Evolutionary conservation across 2,329 filamentous ascomycete species (phyloP), one percentile per base, ranked within the genome.

Genomic region (Spiromastix sp.): DNA sequence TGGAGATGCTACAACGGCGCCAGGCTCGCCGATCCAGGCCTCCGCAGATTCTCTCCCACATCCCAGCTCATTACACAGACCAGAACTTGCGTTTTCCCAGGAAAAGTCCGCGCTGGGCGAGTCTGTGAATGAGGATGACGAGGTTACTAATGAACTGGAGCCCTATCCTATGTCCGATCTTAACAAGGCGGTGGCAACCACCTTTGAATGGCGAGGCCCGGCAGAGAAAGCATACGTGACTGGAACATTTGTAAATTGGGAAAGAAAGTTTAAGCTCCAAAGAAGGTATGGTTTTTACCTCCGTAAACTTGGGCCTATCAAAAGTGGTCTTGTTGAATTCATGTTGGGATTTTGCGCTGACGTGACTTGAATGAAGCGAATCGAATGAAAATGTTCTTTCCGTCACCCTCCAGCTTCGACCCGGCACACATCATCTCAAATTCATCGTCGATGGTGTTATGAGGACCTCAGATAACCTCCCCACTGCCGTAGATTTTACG

Each of bases 201-300:
- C 74, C 39, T 77, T 98, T 39, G 83, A 93, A 60, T 98, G 91
- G 91, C 74, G 73, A 45, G 73, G 76, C 6, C 77, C 77, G 34
- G 87, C 84, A 39, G 83, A 93, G 39, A 93, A 87, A 60, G 77
- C 96, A 44, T 98, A 94, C 57, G 86, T 98, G 30, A 98, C 91
- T 1, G 89, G 89, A 45, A 96, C 91, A 13, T 95, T 96, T 55
- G 93, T 93, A 49, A 84, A 89, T 57, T 98, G 91, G 91, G 86
- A 93, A 61, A 81, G 82, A 57, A 96, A 96, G 63, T 93, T 87
- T 56, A 77, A 82, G 48, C 67, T 98, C 53, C 77, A 86, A 59
- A 79, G 74, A 59, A 80, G 85, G 86, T 93, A 74, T 74, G 81
- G 77, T 25, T 27, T 29, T 21, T 26, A 36, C 28, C 17, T 12